Conservation (phyloP, 768 basidiomycete genomes). For the Paxillus involutus region DNA sequence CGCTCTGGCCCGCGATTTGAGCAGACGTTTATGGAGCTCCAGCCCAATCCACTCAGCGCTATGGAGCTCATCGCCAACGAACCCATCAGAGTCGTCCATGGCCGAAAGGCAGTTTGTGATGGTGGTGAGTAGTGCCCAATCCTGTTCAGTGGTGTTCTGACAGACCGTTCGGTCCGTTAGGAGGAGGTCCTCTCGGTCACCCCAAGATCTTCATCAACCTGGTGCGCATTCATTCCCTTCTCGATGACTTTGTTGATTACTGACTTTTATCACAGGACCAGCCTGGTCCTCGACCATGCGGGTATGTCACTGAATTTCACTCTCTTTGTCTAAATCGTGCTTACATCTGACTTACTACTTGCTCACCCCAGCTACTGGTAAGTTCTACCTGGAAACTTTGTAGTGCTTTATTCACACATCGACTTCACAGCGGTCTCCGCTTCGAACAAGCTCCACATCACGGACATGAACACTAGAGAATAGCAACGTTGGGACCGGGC, state of each 20-base stretch:
- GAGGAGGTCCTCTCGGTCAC: slow-evolving; percentile 92
- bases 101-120: slow-evolving; percentile 88
- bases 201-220: slow-evolving; percentile 97
- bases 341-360: slow-evolving; percentile 1
- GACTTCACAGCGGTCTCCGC: slow-evolving; percentile 68
- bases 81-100: slow-evolving; percentile 79
- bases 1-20: slow-evolving; percentile 82
- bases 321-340: slow-evolving; percentile 2
- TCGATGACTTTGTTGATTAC: not conserved
- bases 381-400: slow-evolving; percentile 12
- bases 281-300: slow-evolving; percentile 83
- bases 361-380: slow-evolving; percentile 47
- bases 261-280: slow-evolving; percentile 60
- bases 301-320: slow-evolving; percentile 53
- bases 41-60: slow-evolving; percentile 87
- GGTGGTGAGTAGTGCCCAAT: slow-evolving; percentile 68
- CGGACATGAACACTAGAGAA: slow-evolving; percentile 43
- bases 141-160: slow-evolving; percentile 5
- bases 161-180: slow-evolving; percentile 40
- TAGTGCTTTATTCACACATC: not conserved
- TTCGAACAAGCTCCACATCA: slow-evolving; percentile 87
- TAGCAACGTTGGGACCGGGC: too few relatives aligned
- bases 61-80: slow-evolving; percentile 88
- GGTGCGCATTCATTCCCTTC: slow-evolving; percentile 44
- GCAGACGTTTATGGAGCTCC: slow-evolving; percentile 83